These are phyloP conservation scores for Prunus kanzakura DNA, from an alignment of 306 rosid genomes.

Conservation along the genomic window DNA sequence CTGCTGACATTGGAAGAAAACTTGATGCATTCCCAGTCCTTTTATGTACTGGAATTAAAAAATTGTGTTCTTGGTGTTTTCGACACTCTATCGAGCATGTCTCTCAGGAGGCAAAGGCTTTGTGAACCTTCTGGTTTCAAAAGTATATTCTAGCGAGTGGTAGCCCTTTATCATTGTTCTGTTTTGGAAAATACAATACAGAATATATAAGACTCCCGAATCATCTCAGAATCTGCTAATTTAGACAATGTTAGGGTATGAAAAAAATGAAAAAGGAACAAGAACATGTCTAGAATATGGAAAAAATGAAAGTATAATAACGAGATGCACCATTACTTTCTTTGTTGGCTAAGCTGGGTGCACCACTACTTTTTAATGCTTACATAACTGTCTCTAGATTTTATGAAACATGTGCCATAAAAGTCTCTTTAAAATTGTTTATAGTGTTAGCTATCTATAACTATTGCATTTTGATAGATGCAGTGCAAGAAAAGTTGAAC, in stretches of 20 bases:
- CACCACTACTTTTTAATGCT: neutral
- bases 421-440: neutral
- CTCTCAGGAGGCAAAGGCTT: neutral
- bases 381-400: neutral
- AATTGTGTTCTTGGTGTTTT: neutral
- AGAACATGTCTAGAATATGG: neutral
- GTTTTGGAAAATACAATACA: neutral
- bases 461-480: slow-evolving; percentile 39
- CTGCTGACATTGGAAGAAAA: neutral
- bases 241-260: neutral
- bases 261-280: neutral
- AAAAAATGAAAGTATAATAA: neutral
- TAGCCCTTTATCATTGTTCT: neutral
- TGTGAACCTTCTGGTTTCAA: neutral
- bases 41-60: neutral
- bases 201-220: neutral
- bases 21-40: neutral
- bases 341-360: neutral
- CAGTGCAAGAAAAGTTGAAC: slow-evolving; percentile 69
- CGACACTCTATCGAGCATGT: neutral
- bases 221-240: neutral
- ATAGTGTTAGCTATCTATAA: slow-evolving; percentile 1
- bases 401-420: neutral
- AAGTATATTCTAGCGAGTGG: neutral
- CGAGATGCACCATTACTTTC: neutral